Conservation (phyloP, 352 stramenopile species). For the Phytophthora meadii region DNA sequence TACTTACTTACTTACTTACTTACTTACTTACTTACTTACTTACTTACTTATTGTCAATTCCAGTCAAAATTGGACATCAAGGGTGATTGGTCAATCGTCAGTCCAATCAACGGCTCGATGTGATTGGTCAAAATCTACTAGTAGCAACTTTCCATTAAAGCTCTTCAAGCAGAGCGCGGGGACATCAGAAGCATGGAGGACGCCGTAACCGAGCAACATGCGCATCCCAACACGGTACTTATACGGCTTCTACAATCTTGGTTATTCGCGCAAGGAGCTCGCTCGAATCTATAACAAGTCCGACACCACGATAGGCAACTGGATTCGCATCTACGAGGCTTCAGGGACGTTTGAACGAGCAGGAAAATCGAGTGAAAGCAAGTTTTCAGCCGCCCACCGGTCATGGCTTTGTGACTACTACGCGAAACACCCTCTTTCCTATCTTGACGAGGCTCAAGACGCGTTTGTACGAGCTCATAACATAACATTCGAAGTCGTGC, state of each 20-base stretch:
- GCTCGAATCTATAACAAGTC: neutral
- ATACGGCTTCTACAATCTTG: no score
- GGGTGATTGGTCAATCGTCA: no score
- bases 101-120: no score
- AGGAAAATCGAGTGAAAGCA: neutral
- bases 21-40: conserved; percentile 2
- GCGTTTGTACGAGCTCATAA: neutral
- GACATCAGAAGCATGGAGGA: no score
- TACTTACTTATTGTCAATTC: conserved; percentile 1
- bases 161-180: no score
- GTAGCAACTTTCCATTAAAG: no score
- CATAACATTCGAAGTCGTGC: no score
- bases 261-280: neutral
- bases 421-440: neutral
- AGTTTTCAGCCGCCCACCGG: neutral
- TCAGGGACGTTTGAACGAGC: neutral
- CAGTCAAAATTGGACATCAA: no score
- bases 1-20: neutral
- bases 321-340: neutral
- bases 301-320: neutral
- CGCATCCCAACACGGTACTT: no score
- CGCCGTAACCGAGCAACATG: no score
- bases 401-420: neutral
- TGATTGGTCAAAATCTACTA: no score
- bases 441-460: neutral